Evolutionary conservation across 2,329 filamentous ascomycete species (phyloP), one percentile per base, ranked within the genome.

Genomic region (Sporothrix variecibatus): DNA sequence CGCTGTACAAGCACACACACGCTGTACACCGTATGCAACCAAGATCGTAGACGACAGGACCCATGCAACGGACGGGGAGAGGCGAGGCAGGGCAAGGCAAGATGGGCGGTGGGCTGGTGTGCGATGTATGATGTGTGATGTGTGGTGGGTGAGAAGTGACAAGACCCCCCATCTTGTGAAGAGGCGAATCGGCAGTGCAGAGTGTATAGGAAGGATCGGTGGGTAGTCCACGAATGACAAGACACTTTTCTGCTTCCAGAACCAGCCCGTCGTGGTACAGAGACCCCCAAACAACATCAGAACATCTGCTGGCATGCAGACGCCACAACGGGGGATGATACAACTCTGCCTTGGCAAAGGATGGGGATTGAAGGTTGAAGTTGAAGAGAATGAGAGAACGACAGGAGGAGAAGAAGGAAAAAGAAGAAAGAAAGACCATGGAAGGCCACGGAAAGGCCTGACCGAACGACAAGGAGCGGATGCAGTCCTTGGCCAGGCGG

Each of bases 121-220:
- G 34, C 2, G 34, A 34, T 1, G 34, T 34, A 34, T 49, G 15
- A 49, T 49, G 11, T 60, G 6, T 17, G 8, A 53, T 23, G 62
- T 68, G 68, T 71, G 49, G 31, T 43, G 51, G 34, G 68, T 58
- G 68, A 71, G 68, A 71, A 71, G 4, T 58, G 68, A 58, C 68
- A 34, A 58, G 49, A 15, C 26, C 38, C 43, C 15, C 43, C 12
- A 17, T 1, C 15, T 17, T 4, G 20, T 3, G 8, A 12, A 20
- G 11, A 20, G 23, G 40, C 64, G 68, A 56, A 70, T 70, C 46
- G 67, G 67, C 67, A 53, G 28, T 31, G 67, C 15, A n/a, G 46
- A 56, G 51, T 56, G 12, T 8, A 56, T 34, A 3, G 51, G 51
- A 26, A 23, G 46, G 28, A 68, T 68, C 23, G 28, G 46, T 20